Base-by-base conservation (phyloP, 768 basidiomycete genomes). In the Omphalotus guepiniiformis region DNA sequence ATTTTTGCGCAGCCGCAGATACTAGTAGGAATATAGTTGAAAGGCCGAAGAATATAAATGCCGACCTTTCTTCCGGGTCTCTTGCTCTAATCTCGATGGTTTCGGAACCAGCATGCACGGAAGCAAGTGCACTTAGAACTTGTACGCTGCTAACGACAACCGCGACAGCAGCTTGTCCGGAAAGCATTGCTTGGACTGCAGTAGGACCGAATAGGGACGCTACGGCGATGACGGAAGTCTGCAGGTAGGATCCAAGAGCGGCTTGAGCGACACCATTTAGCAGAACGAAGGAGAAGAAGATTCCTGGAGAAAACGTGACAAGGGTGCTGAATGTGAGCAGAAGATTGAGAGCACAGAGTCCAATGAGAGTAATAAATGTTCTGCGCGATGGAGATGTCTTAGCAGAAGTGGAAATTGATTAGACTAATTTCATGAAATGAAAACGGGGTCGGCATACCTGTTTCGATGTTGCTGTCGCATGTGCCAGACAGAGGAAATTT, bases 141-240 rank as follows among this genome's bases (percentile, higher is more conserved):
- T 51, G 45, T 11, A 91, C 82, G 1, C 72, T 68, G 43, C 89
- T 90, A 52, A 93, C 82, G 1, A 80, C 82, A 11, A 94, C 88
- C 0, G 83, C 93, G 2, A 93, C 79, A 0, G 86, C 88, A 1
- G 87, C 92, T 64, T 93, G 89, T 9, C 90, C 92, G 2, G 89
- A 80, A 73, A 93, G 78, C 60, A 88, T 70, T 21, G 79, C 71
- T 61, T 93, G 86, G 42, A 93, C 75, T 11, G 82, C 82, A 6
- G 73, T 62, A 2, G 81, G 75, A 0, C 92, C 93, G 54, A 92
- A 88, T 3, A 91, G 67, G 0, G 89, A 82, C 2, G 90, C 88
- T n/a, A 89, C 76, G 0, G 86, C 89, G 25, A 89, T 77, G 35
- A 86, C 74, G 9, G 90, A 76, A 0, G 83, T 86, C 55, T 87